These are phyloP conservation scores for Melanomma pulvis-pyrius DNA, from an alignment of 495 filamentous ascomycete species.

Conservation along the genomic window DNA sequence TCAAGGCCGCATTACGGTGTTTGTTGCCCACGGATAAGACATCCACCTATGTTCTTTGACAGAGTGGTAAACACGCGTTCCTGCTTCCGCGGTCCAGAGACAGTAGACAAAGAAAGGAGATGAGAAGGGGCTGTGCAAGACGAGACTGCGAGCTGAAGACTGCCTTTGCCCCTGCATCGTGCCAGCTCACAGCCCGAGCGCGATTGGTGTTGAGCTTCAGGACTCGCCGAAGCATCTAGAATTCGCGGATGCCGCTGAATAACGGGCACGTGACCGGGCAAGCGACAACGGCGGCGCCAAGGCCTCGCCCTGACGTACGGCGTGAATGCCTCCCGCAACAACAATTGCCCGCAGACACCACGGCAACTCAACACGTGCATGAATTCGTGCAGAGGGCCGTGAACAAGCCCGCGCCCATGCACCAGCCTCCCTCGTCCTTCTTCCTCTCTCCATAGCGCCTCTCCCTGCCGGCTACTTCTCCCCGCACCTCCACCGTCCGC, in stretches of 20 bases:
- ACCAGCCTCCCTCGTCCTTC: neutral
- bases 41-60: neutral
- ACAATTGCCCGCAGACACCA: neutral
- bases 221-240: neutral
- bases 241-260: neutral
- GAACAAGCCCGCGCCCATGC: slow-evolving; percentile 1
- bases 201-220: neutral
- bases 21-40: neutral
- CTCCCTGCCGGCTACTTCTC: neutral
- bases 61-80: too few relatives aligned
- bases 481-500: slow-evolving; percentile 2
- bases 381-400: neutral
- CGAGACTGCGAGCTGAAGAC: neutral
- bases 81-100: too few relatives aligned
- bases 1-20: neutral
- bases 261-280: too few relatives aligned
- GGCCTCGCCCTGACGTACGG: too few relatives aligned
- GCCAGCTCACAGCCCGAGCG: neutral
- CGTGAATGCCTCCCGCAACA: neutral
- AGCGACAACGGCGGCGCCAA: too few relatives aligned
- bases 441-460: neutral
- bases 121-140: neutral
- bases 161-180: neutral
- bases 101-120: neutral
- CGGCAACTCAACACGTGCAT: neutral